Base-by-base conservation (phyloP, 1,284 basidiomycete species). In the Tilletia indica region DNA sequence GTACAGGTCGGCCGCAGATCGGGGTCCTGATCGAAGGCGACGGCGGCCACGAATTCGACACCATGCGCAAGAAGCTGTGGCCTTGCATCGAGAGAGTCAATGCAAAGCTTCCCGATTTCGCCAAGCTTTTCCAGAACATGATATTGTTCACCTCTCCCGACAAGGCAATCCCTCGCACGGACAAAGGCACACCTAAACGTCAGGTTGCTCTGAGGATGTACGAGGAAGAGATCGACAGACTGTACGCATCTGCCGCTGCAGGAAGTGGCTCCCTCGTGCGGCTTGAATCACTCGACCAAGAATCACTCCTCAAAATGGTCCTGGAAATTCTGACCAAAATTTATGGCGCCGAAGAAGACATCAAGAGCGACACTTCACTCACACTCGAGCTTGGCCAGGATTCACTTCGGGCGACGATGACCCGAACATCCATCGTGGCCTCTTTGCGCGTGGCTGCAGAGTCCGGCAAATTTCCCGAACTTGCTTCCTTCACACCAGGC, bases 61-160 rank as follows among this genome's bases (percentile, higher is more conserved):
- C 31, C 12, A 36, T 38, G 61, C 61, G 61, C 61, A 42, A 64
- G 3, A 36, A 64, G 34, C 61, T 64, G 31, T 64, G 61, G 61
- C 61, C 61, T 3, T 19, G 16, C 4, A 64, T 64, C 38, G 34
- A 64, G 14, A 39, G 39, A 34, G 61, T 64, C 34, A 64, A 64
- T 42, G 61, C 31, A 36, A n/a, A 38, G 16, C 61, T 64, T 19
- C 61, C 61, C 61, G 61, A 64, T 16, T 64, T 64, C 36, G 61
- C 61, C 34, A 64, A 21, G 38, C 61, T 64, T 34, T 64, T 64
- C 61, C 38, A 64, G 34, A 64, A 39, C 38, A 64, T 64, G 61
- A 64, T 64, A 39, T n/a, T 64, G 31, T 64, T 64, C 61, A n/a
- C 61, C 34, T 34, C 31, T 34, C 16, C 61, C 9, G 31, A 34